Conservation (phyloP, 2,329 filamentous ascomycete species). For the Talaromyces sp. region DNA sequence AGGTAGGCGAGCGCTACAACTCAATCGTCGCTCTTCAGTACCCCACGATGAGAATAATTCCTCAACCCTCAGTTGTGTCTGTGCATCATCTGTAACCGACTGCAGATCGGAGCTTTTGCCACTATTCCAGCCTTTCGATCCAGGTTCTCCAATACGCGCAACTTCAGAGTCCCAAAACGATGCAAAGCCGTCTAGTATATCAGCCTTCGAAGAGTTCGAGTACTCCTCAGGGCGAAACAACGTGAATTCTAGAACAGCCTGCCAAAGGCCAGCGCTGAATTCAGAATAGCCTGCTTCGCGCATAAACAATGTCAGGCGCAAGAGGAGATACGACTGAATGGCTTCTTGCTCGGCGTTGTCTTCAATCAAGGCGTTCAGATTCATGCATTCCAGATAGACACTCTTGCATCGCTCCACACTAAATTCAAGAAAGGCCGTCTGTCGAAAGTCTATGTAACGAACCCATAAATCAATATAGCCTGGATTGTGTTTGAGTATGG, state of each 20-base stretch:
- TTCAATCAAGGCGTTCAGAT: constrained; percentile 30
- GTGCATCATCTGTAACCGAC: constrained; percentile 27
- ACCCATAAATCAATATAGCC: constrained; percentile 66
- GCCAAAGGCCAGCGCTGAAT: constrained; percentile 74
- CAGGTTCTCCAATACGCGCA: constrained; percentile 69
- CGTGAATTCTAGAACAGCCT: constrained; percentile 70
- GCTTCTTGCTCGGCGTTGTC: constrained; percentile 24
- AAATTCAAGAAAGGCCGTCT: constrained; percentile 65
- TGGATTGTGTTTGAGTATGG: constrained; percentile 55
- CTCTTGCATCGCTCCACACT: constrained; percentile 62
- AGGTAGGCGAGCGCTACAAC: constrained; percentile 54
- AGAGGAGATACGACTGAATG: constrained; percentile 65
- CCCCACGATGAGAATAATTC: constrained; percentile 46
- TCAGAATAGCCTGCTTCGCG: constrained; percentile 75
- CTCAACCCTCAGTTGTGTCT: constrained; percentile 23
- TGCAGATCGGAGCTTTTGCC: constrained; percentile 31
- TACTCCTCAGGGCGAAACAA: constrained; percentile 54
- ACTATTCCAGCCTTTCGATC: constrained; percentile 65
- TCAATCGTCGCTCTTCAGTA: constrained; percentile 52
- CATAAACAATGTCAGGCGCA: constrained; percentile 70
- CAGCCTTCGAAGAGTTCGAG: constrained; percentile 13
- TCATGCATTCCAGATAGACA: constrained; percentile 58
- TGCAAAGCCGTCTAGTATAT: constrained; percentile 49
- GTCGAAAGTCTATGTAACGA: constrained; percentile 65
- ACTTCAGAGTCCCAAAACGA: constrained; percentile 87